Evolutionary conservation across 164 flowering plant genomes (phyloP), one percentile per base, ranked within the genome.

Genomic region (Santalum album): DNA sequence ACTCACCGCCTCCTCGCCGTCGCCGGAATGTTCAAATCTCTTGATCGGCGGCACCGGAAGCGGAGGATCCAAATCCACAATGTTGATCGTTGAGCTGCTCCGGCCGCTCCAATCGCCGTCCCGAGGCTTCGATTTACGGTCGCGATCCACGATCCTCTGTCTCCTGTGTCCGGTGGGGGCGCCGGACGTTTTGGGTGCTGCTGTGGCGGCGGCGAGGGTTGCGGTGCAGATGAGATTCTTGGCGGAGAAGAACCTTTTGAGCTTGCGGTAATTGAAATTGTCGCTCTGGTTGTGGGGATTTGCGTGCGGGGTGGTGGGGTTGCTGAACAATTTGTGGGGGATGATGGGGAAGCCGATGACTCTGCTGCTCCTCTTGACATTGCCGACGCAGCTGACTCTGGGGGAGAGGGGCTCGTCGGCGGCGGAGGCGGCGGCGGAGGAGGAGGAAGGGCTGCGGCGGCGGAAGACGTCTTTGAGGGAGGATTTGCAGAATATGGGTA

Each of bases 11-110:
- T 51, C 66, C 25, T 25, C 64, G 20, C 39, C 60, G 25, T 54
- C 61, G 19, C 40, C 34, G 34, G 12, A 7, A 36, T 10, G 47
- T 32, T 50, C 48, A 9, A 16, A 65, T 58, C 54, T 60, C 68
- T 61, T 74, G 16, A 70, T 44, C 73, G 80, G 83, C 45, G 90
- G 90, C 75, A 83, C 89, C 49, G 90, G 90, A 70, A 83, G 59
- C 1, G 90, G 90, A n/a, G 90, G 90, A 71, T 83, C 90, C 70
- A 83, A 42, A 15, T 76, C 77, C 1, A 32, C 72, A 12, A 79
- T 62, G 64, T 61, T 66, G 34, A 72, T 51, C 2, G 35, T 53
- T 1, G 45, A 15, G 16, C 24, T 6, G 44, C 25, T 48, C 12
- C 4, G 32, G 43, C 10, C 26, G 20, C 40, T 50, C 25, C 27